Evolutionary conservation across 306 rosid genomes (phyloP), one percentile per base, ranked within the genome.

Genomic region (Fragaria iinumae): DNA sequence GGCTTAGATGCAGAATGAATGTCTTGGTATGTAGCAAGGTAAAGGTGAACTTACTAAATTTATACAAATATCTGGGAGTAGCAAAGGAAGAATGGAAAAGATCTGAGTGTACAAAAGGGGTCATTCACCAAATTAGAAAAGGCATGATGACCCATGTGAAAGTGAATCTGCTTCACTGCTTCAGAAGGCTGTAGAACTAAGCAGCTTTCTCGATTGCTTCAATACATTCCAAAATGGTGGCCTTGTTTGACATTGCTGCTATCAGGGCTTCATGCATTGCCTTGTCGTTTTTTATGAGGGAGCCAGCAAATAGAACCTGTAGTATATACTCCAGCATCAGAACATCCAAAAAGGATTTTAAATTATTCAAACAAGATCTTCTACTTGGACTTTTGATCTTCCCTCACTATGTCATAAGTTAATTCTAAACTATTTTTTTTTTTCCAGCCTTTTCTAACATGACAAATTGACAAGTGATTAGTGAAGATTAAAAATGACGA

Each of bases 221-320:
- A 67, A 90, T 90, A 87, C 98, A 92, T 70, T 95, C 90, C 57
- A 92, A 36, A 27, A 92, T 90, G 21, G 87, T 86, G 75, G 90
- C 92, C 53, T 92, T 88, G 56, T 87, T 79, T 71, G 91, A 70
- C 96, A 95, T 92, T 43, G 91, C 89, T 59, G 77, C 66, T 72
- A 90, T 86, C 39, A 95, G 85, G 50, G 96, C 90, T 44, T 94
- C 96, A 81, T 90, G 89, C 72, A 79, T 75, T 45, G 16, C 85
- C 87, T 84, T 89, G 81, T 94, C 90, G 38, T 90, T 94, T 83
- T 94, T 94, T 73, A 91, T 63, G 27, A 92, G 96, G 45, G 97
- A 88, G 59, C 91, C 96, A 57, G 96, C 87, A n/a, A 94, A 87
- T 79, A 94, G 62, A 60, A 89, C 97, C 98, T 94, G 85, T 71